Evolutionary conservation across 306 rosid species (phyloP), one percentile per base, ranked within the genome.

Genomic region (Ammopiptanthus mongolicus): DNA sequence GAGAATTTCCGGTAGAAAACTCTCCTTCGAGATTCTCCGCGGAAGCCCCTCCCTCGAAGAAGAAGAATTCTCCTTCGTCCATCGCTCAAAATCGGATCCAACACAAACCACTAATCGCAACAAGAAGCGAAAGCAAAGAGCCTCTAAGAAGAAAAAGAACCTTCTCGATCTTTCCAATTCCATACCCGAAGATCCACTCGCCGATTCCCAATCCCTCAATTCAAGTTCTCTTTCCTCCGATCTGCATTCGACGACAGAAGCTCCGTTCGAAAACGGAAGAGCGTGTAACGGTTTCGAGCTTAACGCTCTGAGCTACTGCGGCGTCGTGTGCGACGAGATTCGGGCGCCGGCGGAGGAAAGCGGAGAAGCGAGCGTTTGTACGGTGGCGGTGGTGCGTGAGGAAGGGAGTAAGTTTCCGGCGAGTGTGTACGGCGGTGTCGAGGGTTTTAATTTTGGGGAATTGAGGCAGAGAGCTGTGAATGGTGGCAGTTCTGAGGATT

Each of bases 401-500:
- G n/a, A 13, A 3, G 96, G 52, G 68, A 47, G 70, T 36, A 88
- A 79, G 57, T 69, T 63, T 69, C 86, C 78, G 69, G 77, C 73
- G 74, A 78, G 44, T 18, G 69, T 76, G 55, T 78, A 75, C 6
- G 82, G 86, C 5, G 76, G 78, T 1, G 86, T 71, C n/a, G 88
- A 90, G 25, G 87, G 88, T 84, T 87, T 80, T 67, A 85, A 75
- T 78, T 84, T 86, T 5, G 87, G 93, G 19, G 88, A 87, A 79
- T 59, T 91, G 86, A 82, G 97, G 88, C 97, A 87, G 86, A 89
- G 99, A 77, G 80, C 70, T 66, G 93, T 92, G 58, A 83, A 60
- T 79, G 83, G 83, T 12, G 76, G 75, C 15, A 73, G 77, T 34
- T 76, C 78, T 21, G 87, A 77, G 25, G 91, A 86, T 50, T 65